Evolutionary conservation across 73 alveolate genomes (phyloP).

Genomic region (Paramecium caudatum): DNA sequence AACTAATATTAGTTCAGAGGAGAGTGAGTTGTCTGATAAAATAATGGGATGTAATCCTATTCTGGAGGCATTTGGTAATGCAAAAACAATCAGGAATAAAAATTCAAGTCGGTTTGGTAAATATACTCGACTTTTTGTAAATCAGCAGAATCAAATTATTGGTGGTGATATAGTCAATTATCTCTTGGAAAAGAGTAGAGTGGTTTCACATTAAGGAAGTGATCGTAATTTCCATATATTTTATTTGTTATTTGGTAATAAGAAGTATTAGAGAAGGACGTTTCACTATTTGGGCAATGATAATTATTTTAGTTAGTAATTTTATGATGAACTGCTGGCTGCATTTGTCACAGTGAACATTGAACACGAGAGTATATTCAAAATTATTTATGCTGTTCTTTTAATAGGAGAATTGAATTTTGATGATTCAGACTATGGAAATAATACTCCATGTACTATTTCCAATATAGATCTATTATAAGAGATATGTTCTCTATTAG

Average conservation of each 20-base stretch:
- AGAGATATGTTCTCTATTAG: slow-evolving; percentile 84
- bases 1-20: slow-evolving; percentile 77
- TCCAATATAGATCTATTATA: slow-evolving; percentile 81
- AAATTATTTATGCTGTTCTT: slow-evolving; percentile 78
- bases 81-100: slow-evolving; percentile 95
- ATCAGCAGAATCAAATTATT: slow-evolving; percentile 84
- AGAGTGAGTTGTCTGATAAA: slow-evolving; percentile 74
- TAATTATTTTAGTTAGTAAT: slow-evolving; percentile 2
- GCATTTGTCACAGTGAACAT: slow-evolving; percentile 11
- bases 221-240: slow-evolving; percentile 98
- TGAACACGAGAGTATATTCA: slow-evolving; percentile 78
- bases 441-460: slow-evolving; percentile 82
- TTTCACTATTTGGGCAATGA: slow-evolving; percentile 27
- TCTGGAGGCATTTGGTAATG: slow-evolving; percentile 99
- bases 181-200: slow-evolving; percentile 95
- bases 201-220: slow-evolving; percentile 83
- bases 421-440: slow-evolving; percentile 84
- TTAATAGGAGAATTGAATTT: slow-evolving; percentile 92
- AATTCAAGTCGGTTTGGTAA: slow-evolving; percentile 98
- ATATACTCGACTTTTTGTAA: slow-evolving; percentile 92
- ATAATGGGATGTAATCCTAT: slow-evolving; percentile 98
- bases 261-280: neutral
- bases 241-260: slow-evolving; percentile 82
- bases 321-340: neutral
- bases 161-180: slow-evolving; percentile 97